A percentile compares a stretch with the other conserved stretches of the same genome.
Conservation (phyloP, 2,329 filamentous ascomycete genomes). For the Davidsoniella australis region DNA sequence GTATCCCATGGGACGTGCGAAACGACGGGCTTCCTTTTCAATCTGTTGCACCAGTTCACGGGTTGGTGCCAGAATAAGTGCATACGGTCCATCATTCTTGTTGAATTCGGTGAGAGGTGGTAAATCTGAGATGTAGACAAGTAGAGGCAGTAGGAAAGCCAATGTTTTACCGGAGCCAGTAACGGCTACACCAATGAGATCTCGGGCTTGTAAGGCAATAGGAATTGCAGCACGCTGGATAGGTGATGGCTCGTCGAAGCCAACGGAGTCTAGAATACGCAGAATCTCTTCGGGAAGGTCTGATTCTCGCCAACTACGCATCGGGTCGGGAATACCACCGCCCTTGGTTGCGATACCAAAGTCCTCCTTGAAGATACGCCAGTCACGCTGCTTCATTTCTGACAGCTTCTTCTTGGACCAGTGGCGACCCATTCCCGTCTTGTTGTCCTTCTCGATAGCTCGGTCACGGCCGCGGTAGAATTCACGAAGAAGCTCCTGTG, state of each 20-base stretch:
- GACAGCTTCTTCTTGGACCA: conserved; percentile 88
- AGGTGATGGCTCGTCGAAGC: conserved; percentile 79
- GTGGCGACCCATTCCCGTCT: conserved; percentile 71
- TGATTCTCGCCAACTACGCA: conserved; percentile 87
- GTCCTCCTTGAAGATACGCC: conserved; percentile 99
- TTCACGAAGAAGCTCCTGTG: conserved; percentile 68
- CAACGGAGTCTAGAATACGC: conserved; percentile 66
- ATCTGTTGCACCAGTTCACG: conserved; percentile 97
- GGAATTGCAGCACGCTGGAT: conserved; percentile 92
- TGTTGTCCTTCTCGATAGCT: conserved; percentile 51
- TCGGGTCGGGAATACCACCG: conserved; percentile 80
- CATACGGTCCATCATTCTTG: conserved; percentile 90
- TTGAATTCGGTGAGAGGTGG: conserved; percentile 70
- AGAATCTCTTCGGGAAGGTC: conserved; percentile 59
- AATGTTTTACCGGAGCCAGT: conserved; percentile 98
- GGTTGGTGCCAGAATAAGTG: conserved; percentile 90
- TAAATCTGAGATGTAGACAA: conserved; percentile 87
- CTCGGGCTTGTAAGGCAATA: conserved; percentile 78
- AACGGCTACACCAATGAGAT: conserved; percentile 94
- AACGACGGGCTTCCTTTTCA: conserved; percentile 83
- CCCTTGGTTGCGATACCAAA: conserved; percentile 94
- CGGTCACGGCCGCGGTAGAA: conserved; percentile 44
- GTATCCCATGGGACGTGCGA: conserved; percentile 78
- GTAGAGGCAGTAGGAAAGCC: conserved; percentile 75
- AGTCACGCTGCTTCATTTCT: conserved; percentile 94